Evolutionary conservation across 495 filamentous ascomycete genomes (phyloP), one percentile per base, ranked within the genome.

Genomic region (Immersiella caudata): DNA sequence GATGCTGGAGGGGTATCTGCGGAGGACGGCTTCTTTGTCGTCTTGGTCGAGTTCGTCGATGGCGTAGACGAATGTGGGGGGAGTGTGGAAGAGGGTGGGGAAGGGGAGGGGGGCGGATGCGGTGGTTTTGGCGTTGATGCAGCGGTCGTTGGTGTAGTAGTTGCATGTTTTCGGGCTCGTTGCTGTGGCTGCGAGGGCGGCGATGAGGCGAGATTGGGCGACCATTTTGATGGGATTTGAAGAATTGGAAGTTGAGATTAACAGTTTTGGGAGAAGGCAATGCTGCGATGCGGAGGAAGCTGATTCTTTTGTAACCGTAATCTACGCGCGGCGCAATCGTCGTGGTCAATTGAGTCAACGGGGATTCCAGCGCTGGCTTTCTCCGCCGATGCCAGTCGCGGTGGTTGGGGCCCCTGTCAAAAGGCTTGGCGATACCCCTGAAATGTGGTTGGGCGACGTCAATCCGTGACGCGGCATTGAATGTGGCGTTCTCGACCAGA

Each of bases 41-140:
- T 9, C 2, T n/a, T 7, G 33, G 59, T 36, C 29, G 35, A 49
- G 59, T 9, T 36, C 21, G 59, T 49, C 59, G 59, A 61, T 21
- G 59, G 59, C 59, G 59, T 49, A 61, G 59, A 61, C 59, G 35
- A 61, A 61, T 12, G 6, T 49, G n/a, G 59, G 59, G 9, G 59
- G 35, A n/a, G 59, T 49, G 8, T 35, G 35, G 59, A 49, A 29
- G 35, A 61, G 59, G n/a, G 59, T 26, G 0, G 59, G n/a, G 33
- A 61, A 61, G 29, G 59, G 59, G 59, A 61, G 9, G 29, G 59
- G n/a, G 29, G 33, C 29, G 18, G 27, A 16, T n/a, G 59, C 59
- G 3, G 35, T 24, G 35, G 8, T n/a, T 61, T 61, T 6, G 7
- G 59, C 2, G 9, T 61, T 46, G 59, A 61, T 61, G 59, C 59